Evolutionary conservation across 2,329 filamentous ascomycete species (phyloP).

Genomic region (Tolypocladium endophyticum): DNA sequence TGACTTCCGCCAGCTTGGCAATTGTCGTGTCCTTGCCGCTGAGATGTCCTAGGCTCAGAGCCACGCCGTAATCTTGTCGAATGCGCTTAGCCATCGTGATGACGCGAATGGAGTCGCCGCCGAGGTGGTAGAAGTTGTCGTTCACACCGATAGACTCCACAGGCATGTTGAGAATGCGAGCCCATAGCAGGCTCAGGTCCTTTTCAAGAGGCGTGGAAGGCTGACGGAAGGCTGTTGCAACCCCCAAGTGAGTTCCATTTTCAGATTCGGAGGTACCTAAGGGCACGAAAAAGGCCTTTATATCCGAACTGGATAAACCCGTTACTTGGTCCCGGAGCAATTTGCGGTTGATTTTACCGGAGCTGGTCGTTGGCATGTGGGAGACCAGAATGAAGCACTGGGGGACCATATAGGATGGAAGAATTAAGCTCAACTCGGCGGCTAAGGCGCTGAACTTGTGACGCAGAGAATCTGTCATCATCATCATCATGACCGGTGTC

Average conservation of each 20-base stretch:
- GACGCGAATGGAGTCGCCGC: conserved; percentile 7
- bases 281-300: not conserved
- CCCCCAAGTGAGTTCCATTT: not conserved
- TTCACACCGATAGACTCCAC: conserved; percentile 4
- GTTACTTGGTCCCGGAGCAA: not conserved
- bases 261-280: not conserved
- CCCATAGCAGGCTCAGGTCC: conserved; percentile 7
- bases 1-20: not conserved
- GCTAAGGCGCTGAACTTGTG: not conserved
- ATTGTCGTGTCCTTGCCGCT: not conserved
- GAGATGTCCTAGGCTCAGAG: not conserved
- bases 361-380: conserved; percentile 20
- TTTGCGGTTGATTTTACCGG: conserved; percentile 4
- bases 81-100: not conserved
- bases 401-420: not conserved
- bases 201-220: conserved; percentile 6
- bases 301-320: not conserved
- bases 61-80: not conserved
- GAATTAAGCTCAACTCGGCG: not conserved
- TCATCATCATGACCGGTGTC: not conserved
- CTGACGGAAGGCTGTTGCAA: not conserved
- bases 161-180: conserved; percentile 4
- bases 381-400: conserved; percentile 26
- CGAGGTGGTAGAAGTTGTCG: conserved; percentile 8
- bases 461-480: not conserved